These are phyloP conservation scores for Myriosclerotinia duriaeana DNA, from an alignment of 2,329 filamentous ascomycete species.

Conservation along the genomic window DNA sequence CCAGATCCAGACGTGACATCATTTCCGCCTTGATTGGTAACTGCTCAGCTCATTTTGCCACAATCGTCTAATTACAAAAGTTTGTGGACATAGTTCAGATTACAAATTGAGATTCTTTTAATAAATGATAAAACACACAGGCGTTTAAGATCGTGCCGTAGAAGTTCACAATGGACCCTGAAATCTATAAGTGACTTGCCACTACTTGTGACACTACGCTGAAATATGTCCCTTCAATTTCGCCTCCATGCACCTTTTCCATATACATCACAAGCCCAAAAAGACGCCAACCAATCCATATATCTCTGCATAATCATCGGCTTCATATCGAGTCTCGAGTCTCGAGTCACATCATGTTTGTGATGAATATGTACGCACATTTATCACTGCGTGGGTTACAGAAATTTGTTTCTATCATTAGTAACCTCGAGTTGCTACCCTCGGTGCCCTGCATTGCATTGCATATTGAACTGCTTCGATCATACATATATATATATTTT, in stretches of 20 bases:
- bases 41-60: background rate
- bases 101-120: background rate
- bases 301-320: slow-evolving; percentile 1
- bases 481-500: slow-evolving; percentile 12
- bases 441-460: background rate
- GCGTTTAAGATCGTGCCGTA: background rate
- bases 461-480: slow-evolving; percentile 1
- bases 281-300: background rate
- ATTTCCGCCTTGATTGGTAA: background rate
- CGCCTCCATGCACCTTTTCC: background rate
- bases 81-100: no score
- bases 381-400: background rate
- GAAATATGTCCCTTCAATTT: slow-evolving; percentile 13
- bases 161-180: background rate
- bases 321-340: background rate
- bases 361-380: slow-evolving; percentile 11
- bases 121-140: background rate
- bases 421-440: background rate
- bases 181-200: background rate
- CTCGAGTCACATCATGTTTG: background rate
- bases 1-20: background rate
- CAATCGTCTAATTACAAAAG: background rate
- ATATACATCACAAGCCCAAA: background rate
- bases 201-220: background rate
- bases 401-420: background rate